Conservation (phyloP, 805 yeast species). For the Priceomyces castillae region DNA sequence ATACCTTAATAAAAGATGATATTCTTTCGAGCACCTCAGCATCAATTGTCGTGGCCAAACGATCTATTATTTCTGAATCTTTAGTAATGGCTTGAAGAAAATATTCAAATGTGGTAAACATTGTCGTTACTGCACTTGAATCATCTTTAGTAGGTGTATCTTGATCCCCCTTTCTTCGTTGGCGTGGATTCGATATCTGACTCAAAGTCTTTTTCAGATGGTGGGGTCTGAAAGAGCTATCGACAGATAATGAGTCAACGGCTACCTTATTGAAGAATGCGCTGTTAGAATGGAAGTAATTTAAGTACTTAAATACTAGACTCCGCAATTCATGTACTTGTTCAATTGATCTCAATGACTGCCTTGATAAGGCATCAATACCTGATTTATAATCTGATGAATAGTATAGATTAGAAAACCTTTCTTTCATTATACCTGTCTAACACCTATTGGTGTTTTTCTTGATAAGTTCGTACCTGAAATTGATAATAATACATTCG, state of each 20-base stretch:
- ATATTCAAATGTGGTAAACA: constrained; percentile 7
- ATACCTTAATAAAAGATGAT: constrained; percentile 32
- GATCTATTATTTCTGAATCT: constrained; percentile 23
- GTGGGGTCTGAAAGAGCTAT: constrained; percentile 20
- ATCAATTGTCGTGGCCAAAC: constrained; percentile 34
- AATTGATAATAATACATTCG: background rate
- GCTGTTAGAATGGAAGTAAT: constrained; percentile 33
- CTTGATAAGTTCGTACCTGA: background rate
- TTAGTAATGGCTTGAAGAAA: constrained; percentile 19
- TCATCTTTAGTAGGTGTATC: constrained; percentile 1
- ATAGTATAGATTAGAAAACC: constrained; percentile 40
- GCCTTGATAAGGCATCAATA: constrained; percentile 28
- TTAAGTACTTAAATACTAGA: constrained; percentile 36
- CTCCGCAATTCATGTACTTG: constrained; percentile 42
- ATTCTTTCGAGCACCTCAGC: constrained; percentile 29
- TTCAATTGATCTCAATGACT: constrained; percentile 29
- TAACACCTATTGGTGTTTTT: background rate
- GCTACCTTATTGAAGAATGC: constrained; percentile 30
- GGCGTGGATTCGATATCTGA: constrained; percentile 2
- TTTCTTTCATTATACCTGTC: constrained; percentile 6
- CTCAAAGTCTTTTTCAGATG: background rate
- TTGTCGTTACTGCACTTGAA: background rate
- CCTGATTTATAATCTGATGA: constrained; percentile 40
- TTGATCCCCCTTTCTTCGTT: background rate
- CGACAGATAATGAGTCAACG: constrained; percentile 20